Conservation (phyloP, 305 asterid species). For the Rubia tinctorum region DNA sequence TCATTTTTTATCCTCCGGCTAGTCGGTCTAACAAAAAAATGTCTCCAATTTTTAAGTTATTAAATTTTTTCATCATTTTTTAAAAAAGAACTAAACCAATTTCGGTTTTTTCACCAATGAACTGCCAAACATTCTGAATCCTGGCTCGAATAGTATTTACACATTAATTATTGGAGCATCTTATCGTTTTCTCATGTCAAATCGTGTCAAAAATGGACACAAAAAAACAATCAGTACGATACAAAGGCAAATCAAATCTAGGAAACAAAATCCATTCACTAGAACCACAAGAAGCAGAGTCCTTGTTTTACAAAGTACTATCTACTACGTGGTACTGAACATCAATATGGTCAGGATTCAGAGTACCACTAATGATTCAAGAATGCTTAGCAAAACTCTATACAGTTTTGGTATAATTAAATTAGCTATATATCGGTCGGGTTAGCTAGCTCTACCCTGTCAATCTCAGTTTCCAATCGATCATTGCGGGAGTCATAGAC, state of each 20-base stretch:
- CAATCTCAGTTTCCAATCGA: background rate
- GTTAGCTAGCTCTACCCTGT: conserved; percentile 13
- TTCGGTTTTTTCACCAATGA: too few relatives aligned
- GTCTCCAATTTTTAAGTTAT: too few relatives aligned
- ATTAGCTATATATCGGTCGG: background rate
- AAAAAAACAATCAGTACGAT: background rate
- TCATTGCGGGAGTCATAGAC: background rate
- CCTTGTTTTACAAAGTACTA: conserved; percentile 10
- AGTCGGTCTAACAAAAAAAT: too few relatives aligned
- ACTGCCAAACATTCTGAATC: too few relatives aligned
- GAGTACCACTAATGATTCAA: background rate
- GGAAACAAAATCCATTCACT: background rate
- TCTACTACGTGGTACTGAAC: background rate
- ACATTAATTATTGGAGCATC: background rate
- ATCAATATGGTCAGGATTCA: background rate
- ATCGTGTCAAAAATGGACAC: background rate
- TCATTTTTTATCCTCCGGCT: too few relatives aligned
- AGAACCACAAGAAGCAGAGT: conserved; percentile 1
- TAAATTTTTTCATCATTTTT: too few relatives aligned
- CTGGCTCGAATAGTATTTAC: too few relatives aligned
- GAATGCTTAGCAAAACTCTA: background rate
- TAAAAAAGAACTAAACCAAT: too few relatives aligned
- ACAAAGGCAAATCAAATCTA: background rate
- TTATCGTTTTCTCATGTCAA: background rate
- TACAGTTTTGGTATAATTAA: conserved; percentile 6